Evolutionary conservation across 2,329 filamentous ascomycete species (phyloP).

Genomic region (Neoarthrinium moseri): DNA sequence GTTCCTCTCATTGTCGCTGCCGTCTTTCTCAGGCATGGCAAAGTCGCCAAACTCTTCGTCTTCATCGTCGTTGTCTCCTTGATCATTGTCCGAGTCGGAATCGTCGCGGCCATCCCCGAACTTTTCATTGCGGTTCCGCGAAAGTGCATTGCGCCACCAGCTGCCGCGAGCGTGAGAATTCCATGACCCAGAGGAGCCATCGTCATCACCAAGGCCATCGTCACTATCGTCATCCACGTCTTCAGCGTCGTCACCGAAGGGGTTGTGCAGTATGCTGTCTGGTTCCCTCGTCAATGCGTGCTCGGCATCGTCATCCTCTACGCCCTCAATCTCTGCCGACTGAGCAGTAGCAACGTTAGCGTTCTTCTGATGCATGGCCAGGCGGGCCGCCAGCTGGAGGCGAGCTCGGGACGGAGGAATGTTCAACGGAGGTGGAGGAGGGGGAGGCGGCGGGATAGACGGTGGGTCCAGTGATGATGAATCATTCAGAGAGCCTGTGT

Average conservation of each 20-base stretch:
- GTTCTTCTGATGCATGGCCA: conserved; percentile 73
- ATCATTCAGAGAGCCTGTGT: conserved; percentile 53
- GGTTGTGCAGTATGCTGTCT: conserved; percentile 26
- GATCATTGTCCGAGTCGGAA: conserved; percentile 41
- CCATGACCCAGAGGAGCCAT: conserved; percentile 33
- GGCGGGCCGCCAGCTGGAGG: conserved; percentile 82
- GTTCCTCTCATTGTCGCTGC: conserved; percentile 16
- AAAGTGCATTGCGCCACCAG: conserved; percentile 48
- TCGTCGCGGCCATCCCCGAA: conserved; percentile 40
- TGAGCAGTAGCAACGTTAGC: conserved; percentile 40
- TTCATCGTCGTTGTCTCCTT: conserved; percentile 21
- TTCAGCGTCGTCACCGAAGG: conserved; percentile 42
- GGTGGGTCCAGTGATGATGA: conserved; percentile 52
- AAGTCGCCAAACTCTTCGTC: conserved; percentile 68
- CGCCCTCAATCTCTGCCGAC: conserved; percentile 38
- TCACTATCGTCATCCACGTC: conserved; percentile 51
- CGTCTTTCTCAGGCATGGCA: conserved; percentile 57
- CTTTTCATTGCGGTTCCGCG: conserved; percentile 24
- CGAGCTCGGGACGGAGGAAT: conserved; percentile 84
- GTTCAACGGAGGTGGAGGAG: conserved; percentile 78
- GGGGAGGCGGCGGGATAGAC: conserved; percentile 57
- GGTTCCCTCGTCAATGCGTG: conserved; percentile 17
- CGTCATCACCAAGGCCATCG: conserved; percentile 33
- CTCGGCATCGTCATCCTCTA: conserved; percentile 35
- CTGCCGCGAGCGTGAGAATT: conserved; percentile 34